Evolutionary conservation across 2,329 filamentous ascomycete genomes (phyloP), one percentile per base, ranked within the genome.

Genomic region (Fusarium decemcellulare): DNA sequence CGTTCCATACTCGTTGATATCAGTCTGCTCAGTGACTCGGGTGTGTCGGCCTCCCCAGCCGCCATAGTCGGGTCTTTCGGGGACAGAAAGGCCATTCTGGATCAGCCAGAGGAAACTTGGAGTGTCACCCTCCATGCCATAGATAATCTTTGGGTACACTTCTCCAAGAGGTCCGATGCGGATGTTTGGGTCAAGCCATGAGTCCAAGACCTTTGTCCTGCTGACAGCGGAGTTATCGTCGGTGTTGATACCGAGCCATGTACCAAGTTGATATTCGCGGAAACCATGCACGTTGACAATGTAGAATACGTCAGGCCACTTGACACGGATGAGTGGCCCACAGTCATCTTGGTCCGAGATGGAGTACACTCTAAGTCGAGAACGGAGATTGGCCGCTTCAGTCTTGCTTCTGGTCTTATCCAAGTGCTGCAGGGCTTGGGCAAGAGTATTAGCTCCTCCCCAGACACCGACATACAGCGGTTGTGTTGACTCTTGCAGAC

Each of bases 301-400:
- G 36, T 53, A 65, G 8, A 65, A 59, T 0, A 65, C 36, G n/a
- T 64, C 62, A 2, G 62, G 60, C 34, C 39, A 64, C 5, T 15
- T 59, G 2, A 53, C 40, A 6, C 60, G 37, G 5, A 65, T 64
- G 3, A 42, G 64, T 2, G 62, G n/a, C 1, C 62, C 53, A 0
- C 44, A 18, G 2, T 65, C 62, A 30, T 65, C 62, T 6, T 65
- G 62, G 12, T 65, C 62, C 1, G 62, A 64, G n/a, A 64, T 65
- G 1, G 62, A 58, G 18, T 64, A 65, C 2, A 64, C 39, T 12
- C 34, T 32, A 1, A 65, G 60, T 8, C 60, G 29, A 9, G 62
- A 63, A 15, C 62, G 59, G 30, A 65, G 52, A 1, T 15, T 3
- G 1, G 40, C 54, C 9, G 47, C 36, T 39, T 52, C 9, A 14